Evolutionary conservation across 108 stramenopile species (phyloP), one percentile per base, ranked within the genome.

Genomic region (Pinguiococcus pyrenoidosus): DNA sequence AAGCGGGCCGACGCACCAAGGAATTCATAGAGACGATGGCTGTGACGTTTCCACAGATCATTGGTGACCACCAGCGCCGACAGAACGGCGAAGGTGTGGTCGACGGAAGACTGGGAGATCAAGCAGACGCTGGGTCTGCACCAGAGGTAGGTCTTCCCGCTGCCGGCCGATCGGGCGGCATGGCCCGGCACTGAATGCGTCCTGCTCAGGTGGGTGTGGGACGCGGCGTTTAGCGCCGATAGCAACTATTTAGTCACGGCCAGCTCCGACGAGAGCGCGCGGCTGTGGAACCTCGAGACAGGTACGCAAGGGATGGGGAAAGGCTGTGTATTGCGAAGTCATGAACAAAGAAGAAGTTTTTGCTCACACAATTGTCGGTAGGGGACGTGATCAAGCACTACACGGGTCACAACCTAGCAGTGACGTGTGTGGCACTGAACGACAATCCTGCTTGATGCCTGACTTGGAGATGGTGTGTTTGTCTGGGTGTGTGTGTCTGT

Each of bases 351-450:
- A 44, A 13, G 24, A 4, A 24, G 4, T 44, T 10, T 35, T 5
- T 4, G 32, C n/a, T 38, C 29, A 17, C 4, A 49, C 14, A 48
- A 44, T 14, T 49, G 9, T 20, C 44, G 41, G 81, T 68, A 16
- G 92, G 92, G 14, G 79, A 79, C 9, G 84, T 89, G 20, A 84
- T 95, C 20, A 59, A 82, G 9, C 75, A 79, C 53, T 98, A 95
- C 67, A 74, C 77, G 25, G 91, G 88, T 24, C 88, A 94, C 67
- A 72, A 83, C 55, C 74, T 69, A 39, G 84, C 92, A 1, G 87
- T 98, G 0, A 95, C 89, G 2, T 93, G 89, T 47, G 92, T 95
- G 7, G 96, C 96, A 7, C 66, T 98, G 40, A 94, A 98, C 59
- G 96, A 98, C 65, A 76, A n/a, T n/a, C n/a, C n/a, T n/a, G n/a